phyloP scores from a whole-genome alignment of 768 basidiomycete genomes.

The Russula griseocarnosa region DNA sequence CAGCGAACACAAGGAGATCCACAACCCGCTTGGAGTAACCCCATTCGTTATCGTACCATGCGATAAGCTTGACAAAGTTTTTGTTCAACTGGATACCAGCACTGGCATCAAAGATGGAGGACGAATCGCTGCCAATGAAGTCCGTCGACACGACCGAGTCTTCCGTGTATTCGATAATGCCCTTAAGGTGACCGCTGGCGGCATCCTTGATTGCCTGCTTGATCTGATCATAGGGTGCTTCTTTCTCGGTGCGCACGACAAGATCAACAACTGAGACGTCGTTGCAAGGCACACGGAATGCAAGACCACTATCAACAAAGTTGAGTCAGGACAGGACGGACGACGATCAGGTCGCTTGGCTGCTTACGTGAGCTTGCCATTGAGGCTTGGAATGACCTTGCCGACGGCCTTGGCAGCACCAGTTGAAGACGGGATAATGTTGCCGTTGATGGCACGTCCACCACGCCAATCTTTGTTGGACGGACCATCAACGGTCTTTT shows the following conservation, averaged over 20 bases:
- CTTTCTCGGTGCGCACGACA: conserved; percentile 86
- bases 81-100: conserved; percentile 91
- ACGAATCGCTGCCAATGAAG: conserved; percentile 73
- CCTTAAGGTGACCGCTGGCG: conserved; percentile 62
- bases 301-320: conserved; percentile 58
- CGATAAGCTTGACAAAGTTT: conserved; percentile 93
- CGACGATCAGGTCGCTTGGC: neutral
- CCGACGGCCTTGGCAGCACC: conserved; percentile 99
- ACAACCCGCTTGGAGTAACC: conserved; percentile 91
- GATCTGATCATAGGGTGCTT: conserved; percentile 85
- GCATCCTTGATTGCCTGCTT: conserved; percentile 81
- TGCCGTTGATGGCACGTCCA: conserved; percentile 91
- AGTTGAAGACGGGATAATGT: conserved; percentile 99
- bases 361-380: conserved; percentile 94
- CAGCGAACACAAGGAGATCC: conserved; percentile 80
- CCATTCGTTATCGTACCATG: conserved; percentile 96
- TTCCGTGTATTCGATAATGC: conserved; percentile 86
- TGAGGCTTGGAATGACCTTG: conserved; percentile 93
- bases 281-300: conserved; percentile 96
- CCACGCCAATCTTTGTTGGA: conserved; percentile 97
- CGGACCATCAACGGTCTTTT: conserved; percentile 93
- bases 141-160: conserved; percentile 92
- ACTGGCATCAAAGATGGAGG: conserved; percentile 89
- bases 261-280: conserved; percentile 99
- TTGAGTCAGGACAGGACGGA: conserved; percentile 14